A percentile compares a stretch with the other conserved stretches of the same genome.
Evolutionary conservation across 31 red algal genomes (phyloP).

Genomic region (Asparagopsis taxiformis): DNA sequence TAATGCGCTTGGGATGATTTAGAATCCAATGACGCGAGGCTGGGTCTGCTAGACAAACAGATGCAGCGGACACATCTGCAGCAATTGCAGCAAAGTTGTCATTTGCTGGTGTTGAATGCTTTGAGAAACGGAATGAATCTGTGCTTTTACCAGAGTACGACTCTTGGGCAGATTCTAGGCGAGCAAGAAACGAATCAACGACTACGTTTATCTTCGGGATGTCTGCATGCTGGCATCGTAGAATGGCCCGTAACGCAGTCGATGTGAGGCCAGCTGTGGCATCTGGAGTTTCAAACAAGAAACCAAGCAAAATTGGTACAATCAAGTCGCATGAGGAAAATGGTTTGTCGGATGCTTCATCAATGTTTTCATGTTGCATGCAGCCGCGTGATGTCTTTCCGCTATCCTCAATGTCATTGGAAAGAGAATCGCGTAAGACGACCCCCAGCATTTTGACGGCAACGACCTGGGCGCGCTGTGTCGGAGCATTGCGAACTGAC

Average conservation of each 20-base stretch:
- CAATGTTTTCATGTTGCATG: not conserved
- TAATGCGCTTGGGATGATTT: not conserved
- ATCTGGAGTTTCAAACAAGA: slow-evolving; percentile 35
- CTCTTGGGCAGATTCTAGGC: not conserved
- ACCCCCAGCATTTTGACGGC: slow-evolving; percentile 32
- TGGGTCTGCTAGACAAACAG: not conserved
- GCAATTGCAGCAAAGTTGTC: not conserved
- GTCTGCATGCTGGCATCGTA: slow-evolving; percentile 1
- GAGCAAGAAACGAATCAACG: slow-evolving; percentile 12
- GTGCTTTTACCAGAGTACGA: not conserved
- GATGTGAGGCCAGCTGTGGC: slow-evolving; percentile 28
- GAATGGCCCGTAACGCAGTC: slow-evolving; percentile 21
- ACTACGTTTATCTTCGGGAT: slow-evolving; percentile 1
- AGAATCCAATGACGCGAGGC: slow-evolving; percentile 8
- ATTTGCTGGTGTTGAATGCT: not conserved
- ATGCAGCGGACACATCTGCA: slow-evolving; percentile 5
- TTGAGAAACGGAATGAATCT: not conserved
- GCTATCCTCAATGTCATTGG: not conserved
- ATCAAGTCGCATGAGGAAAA: not conserved
- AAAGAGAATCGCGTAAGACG: slow-evolving; percentile 34
- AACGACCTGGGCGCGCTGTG: slow-evolving; percentile 28
- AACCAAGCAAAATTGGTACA: slow-evolving; percentile 4
- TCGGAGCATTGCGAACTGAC: slow-evolving; percentile 22
- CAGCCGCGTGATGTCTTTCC: not conserved
- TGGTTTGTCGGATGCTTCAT: not conserved